Conservation (phyloP, 352 stramenopile genomes). For the Globisporangium radiosum region DNA sequence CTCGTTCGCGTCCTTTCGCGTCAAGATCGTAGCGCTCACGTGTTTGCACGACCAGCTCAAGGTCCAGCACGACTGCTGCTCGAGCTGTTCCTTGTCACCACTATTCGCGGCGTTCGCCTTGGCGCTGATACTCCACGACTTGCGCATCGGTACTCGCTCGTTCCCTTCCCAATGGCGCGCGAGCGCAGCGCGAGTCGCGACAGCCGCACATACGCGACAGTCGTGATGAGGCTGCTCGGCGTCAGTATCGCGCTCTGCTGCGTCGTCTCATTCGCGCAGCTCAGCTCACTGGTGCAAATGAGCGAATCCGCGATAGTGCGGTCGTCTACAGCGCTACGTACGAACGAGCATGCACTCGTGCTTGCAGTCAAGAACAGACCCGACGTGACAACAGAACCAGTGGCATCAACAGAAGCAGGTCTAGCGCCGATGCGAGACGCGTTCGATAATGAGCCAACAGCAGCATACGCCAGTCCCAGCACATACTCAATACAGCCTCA, state of each 20-base stretch:
- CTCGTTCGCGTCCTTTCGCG: too few species aligned
- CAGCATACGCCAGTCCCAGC: not conserved
- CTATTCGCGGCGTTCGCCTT: too few species aligned
- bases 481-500: not conserved
- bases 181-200: too few species aligned
- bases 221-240: slow-evolving; percentile 2
- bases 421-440: not conserved
- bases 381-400: not conserved
- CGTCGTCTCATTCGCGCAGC: slow-evolving; percentile 2
- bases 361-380: not conserved
- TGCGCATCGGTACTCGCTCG: too few species aligned
- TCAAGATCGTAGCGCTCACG: too few species aligned
- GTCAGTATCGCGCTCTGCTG: slow-evolving; percentile 3
- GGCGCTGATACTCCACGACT: too few species aligned
- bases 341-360: not conserved
- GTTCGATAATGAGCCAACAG: not conserved
- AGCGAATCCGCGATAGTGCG: not conserved
- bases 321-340: not conserved
- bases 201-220: too few species aligned
- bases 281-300: not conserved
- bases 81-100: too few species aligned
- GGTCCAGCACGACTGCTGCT: too few species aligned
- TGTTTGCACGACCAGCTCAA: too few species aligned
- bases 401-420: not conserved
- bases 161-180: too few species aligned